Conservation (phyloP, 1,284 basidiomycete genomes). For the Rhizopogon hawkerae region DNA sequence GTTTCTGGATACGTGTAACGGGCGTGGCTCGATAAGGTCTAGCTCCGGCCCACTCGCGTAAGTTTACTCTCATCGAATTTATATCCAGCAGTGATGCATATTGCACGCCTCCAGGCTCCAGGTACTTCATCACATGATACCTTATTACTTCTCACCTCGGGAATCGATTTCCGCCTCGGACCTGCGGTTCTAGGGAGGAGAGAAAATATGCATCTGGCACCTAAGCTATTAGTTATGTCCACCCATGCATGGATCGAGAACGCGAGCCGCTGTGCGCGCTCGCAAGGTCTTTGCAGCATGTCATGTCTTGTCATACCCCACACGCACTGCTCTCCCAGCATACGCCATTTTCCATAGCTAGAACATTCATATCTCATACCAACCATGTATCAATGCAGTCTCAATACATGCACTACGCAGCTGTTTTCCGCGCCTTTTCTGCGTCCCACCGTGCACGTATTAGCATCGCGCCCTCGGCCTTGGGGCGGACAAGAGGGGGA, state of each 20-base stretch:
- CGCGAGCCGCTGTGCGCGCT: not conserved
- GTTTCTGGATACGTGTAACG: constrained; percentile 22
- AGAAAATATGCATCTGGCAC: not conserved
- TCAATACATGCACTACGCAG: constrained; percentile 4
- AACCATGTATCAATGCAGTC: constrained; percentile 2
- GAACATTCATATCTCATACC: not conserved
- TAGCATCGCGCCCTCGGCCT: constrained; percentile 54
- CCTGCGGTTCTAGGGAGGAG: not conserved
- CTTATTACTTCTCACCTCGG: not conserved
- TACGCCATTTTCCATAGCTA: not conserved
- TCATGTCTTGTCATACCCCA: constrained; percentile 3
- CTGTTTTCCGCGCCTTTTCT: constrained; percentile 37
- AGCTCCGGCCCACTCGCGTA: constrained; percentile 7
- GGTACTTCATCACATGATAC: not conserved
- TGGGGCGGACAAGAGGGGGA: constrained; percentile 45
- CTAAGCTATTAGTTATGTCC: not conserved
- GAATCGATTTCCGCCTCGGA: not conserved
- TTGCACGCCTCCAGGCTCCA: not conserved
- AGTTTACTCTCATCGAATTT: not conserved
- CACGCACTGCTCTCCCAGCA: not conserved
- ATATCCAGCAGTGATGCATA: not conserved
- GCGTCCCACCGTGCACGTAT: constrained; percentile 66
- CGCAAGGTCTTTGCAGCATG: not conserved
- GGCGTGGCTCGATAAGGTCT: constrained; percentile 9
- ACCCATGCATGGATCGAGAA: not conserved